phyloP scores from a whole-genome alignment of 1,284 basidiomycete species.

The Earliella scabrosa region DNA sequence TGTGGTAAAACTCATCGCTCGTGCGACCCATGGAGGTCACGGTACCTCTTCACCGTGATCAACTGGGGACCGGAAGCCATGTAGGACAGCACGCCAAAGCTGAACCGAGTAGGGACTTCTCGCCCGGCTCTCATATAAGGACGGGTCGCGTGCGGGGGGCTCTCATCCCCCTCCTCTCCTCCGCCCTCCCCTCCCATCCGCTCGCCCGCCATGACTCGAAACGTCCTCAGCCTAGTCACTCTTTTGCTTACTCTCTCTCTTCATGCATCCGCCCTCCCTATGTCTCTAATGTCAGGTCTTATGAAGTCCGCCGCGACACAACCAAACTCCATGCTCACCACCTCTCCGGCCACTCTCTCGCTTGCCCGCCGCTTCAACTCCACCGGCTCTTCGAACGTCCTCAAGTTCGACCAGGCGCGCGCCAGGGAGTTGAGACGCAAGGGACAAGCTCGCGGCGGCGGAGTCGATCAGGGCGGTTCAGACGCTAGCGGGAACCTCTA shows the following conservation, averaged over 20 bases:
- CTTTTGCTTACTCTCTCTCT: slow-evolving; percentile 12
- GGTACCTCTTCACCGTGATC: too few species aligned
- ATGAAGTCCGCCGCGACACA: neutral
- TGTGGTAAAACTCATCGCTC: too few species aligned
- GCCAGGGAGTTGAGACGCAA: slow-evolving; percentile 17
- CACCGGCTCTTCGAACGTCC: slow-evolving; percentile 18
- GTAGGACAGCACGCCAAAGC: too few species aligned
- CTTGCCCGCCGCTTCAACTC: slow-evolving; percentile 24
- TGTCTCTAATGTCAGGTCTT: neutral
- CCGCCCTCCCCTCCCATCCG: neutral
- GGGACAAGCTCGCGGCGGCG: too few species aligned
- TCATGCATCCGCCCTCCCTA: slow-evolving; percentile 5
- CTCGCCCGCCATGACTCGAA: slow-evolving; percentile 9
- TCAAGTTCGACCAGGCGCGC: slow-evolving; percentile 23
- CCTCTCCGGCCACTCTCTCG: slow-evolving; percentile 11
- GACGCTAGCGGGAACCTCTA: slow-evolving; percentile 6
- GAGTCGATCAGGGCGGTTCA: too few species aligned
- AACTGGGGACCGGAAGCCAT: too few species aligned
- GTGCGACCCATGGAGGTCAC: too few species aligned
- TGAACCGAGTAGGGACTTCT: neutral
- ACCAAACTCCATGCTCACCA: neutral
- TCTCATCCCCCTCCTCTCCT: neutral
- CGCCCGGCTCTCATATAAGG: neutral
- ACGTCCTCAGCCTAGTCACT: slow-evolving; percentile 16
- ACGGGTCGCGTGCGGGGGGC: neutral